These are phyloP conservation scores for Thalassiosira sp. DNA, from an alignment of 352 stramenopile genomes.

Conservation along the genomic window DNA sequence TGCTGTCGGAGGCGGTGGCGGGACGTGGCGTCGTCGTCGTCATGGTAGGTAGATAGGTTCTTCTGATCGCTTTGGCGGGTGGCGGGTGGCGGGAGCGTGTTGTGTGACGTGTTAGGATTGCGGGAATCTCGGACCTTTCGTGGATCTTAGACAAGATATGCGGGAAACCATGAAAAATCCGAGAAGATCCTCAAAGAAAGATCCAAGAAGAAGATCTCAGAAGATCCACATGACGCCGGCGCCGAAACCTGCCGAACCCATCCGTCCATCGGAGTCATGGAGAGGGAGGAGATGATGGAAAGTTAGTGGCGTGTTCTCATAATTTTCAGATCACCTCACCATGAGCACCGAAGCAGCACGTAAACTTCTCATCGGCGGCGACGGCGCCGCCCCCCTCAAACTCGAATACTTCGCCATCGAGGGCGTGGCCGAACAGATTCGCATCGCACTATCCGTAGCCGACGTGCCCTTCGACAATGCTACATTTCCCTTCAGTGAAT, in stretches of 20 bases:
- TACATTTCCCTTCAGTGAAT: constrained; percentile 54
- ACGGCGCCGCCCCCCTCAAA: constrained; percentile 44
- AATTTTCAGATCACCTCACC: no score
- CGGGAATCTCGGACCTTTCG: not conserved
- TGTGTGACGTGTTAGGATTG: not conserved
- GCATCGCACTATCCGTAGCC: constrained; percentile 56
- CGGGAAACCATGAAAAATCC: not conserved
- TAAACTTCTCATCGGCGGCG: constrained; percentile 27
- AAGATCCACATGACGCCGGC: no score
- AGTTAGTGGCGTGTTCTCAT: no score
- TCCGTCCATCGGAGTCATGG: no score
- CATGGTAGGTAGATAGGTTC: not conserved
- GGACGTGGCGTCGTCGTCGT: no score
- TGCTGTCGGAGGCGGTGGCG: not conserved
- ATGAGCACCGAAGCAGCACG: constrained; percentile 12
- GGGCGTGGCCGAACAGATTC: constrained; percentile 59
- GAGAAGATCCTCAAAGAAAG: not conserved
- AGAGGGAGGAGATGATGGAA: no score
- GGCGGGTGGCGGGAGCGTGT: not conserved
- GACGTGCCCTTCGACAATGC: constrained; percentile 69
- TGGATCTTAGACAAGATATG: not conserved
- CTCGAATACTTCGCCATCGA: constrained; percentile 79
- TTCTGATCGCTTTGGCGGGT: not conserved
- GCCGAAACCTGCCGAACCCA: no score
- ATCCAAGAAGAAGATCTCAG: not conserved